These are phyloP conservation scores for Theobroma cacao DNA, from an alignment of 345 rosid species.

Conservation along the genomic window DNA sequence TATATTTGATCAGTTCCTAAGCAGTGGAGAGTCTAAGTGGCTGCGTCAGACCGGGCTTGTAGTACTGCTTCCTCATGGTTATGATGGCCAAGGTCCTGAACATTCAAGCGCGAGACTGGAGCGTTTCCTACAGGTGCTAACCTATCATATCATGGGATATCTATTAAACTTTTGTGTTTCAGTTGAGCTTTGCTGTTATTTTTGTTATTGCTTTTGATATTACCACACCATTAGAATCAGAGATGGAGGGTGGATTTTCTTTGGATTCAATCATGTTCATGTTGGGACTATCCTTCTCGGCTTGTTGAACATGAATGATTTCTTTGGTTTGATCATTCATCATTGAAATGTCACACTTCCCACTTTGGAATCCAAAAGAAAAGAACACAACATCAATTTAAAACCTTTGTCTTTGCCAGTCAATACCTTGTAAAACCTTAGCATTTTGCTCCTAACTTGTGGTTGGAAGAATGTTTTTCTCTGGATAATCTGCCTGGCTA, in stretches of 20 bases:
- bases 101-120: constrained; percentile 78
- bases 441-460: neutral
- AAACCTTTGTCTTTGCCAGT: neutral
- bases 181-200: neutral
- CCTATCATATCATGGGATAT: neutral
- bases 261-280: neutral
- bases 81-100: constrained; percentile 90
- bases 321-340: neutral
- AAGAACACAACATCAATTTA: neutral
- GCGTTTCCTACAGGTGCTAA: constrained; percentile 67
- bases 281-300: neutral
- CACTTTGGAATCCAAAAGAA: too few relatives aligned
- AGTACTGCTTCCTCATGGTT: constrained; percentile 76
- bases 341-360: neutral
- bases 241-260: too few relatives aligned
- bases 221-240: neutral
- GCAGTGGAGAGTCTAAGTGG: constrained; percentile 89
- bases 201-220: neutral
- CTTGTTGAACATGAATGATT: neutral
- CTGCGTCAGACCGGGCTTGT: constrained; percentile 74
- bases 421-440: neutral
- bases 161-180: neutral
- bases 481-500: too few relatives aligned
- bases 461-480: too few relatives aligned
- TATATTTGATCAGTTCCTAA: constrained; percentile 74